A percentile compares a stretch with the other conserved stretches of the same genome.
These are phyloP conservation scores for Saccharum officinarum DNA, from an alignment of 176 grass and related monocot genomes.

Conservation along the genomic window DNA sequence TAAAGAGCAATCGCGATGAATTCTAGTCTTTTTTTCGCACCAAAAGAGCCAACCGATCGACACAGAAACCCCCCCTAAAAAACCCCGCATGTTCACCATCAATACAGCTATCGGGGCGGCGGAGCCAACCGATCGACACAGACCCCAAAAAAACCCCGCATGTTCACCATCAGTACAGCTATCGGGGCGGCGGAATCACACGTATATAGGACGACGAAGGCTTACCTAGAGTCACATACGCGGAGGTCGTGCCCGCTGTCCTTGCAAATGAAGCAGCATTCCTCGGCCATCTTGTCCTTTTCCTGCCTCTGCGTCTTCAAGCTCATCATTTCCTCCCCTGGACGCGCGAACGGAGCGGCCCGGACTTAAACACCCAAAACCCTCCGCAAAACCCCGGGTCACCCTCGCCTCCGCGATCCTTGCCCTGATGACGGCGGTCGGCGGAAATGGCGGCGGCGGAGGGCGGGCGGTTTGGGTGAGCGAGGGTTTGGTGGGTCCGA, in stretches of 20 bases:
- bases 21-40: neutral
- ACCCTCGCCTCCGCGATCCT: neutral
- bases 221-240: constrained; percentile 64
- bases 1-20: neutral
- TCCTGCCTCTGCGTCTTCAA: constrained; percentile 8
- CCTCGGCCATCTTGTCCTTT: constrained; percentile 51
- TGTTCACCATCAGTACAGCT: neutral
- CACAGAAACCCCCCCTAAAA: neutral
- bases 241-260: constrained; percentile 58
- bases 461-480: neutral
- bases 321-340: constrained; percentile 11
- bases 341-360: neutral
- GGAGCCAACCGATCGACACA: neutral
- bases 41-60: neutral
- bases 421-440: neutral
- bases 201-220: neutral
- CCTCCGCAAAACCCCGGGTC: neutral
- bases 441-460: neutral
- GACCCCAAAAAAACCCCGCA: neutral
- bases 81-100: neutral
- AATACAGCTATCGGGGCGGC: neutral
- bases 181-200: neutral
- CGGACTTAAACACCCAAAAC: neutral
- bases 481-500: neutral
- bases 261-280: constrained; percentile 81